Evolutionary conservation across 768 basidiomycete genomes (phyloP).

Genomic region (Amanita fuliginea): DNA sequence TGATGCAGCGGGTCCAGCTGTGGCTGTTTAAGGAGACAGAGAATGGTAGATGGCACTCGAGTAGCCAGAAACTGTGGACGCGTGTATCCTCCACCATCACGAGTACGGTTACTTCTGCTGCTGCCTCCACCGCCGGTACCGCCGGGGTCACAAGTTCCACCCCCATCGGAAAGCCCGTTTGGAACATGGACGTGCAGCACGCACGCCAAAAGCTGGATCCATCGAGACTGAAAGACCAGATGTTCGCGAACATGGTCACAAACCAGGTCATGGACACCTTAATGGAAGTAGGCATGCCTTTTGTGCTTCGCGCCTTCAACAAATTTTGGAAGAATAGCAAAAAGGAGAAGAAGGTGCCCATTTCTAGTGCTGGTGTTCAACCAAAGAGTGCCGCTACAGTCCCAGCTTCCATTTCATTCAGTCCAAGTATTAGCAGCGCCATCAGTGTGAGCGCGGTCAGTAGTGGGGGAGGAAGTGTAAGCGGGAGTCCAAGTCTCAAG

Average conservation of each 20-base stretch:
- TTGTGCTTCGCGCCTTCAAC: constrained; percentile 48
- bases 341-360: constrained; percentile 20
- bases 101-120: neutral
- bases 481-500: constrained; percentile 24
- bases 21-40: constrained; percentile 20
- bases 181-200: constrained; percentile 40
- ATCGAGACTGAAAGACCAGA: constrained; percentile 71
- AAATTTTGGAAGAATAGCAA: constrained; percentile 28
- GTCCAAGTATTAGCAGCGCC: neutral
- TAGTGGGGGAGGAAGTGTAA: constrained; percentile 10
- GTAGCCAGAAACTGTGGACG: constrained; percentile 13
- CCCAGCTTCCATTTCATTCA: constrained; percentile 7
- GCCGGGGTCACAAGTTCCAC: neutral
- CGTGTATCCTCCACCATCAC: constrained; percentile 19
- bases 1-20: constrained; percentile 51
- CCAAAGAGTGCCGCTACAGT: constrained; percentile 8
- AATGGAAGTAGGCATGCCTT: constrained; percentile 75
- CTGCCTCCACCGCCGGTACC: too few species aligned
- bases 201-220: constrained; percentile 54
- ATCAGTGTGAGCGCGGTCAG: neutral
- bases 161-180: constrained; percentile 14
- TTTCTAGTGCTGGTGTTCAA: neutral
- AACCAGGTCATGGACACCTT: constrained; percentile 77
- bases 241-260: constrained; percentile 89
- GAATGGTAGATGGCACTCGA: constrained; percentile 12